Percentiles rank a stretch among this genome's conserved stretches.
Conservation (phyloP, 176 grass and related monocot species). For the Zea luxurians region DNA sequence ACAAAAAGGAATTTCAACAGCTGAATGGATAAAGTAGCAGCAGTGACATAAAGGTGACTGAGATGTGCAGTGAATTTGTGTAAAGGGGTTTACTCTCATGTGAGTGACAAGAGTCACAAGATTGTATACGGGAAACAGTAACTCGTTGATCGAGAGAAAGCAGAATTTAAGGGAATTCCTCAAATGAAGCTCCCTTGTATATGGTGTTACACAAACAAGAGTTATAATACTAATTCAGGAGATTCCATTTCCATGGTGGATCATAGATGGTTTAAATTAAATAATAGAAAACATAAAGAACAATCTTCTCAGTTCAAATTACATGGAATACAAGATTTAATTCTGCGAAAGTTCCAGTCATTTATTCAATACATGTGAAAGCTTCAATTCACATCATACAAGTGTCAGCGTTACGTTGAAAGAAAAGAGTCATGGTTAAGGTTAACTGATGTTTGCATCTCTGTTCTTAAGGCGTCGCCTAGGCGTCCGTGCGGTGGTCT, state of each 20-base stretch:
- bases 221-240: neutral
- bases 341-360: neutral
- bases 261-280: neutral
- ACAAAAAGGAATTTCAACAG: constrained; percentile 18
- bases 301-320: neutral
- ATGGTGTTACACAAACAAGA: no score
- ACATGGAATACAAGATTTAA: neutral
- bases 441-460: neutral
- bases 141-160: no score
- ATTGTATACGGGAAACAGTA: no score
- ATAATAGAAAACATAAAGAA: neutral
- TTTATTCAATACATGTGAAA: neutral
- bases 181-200: no score
- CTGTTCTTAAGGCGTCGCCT: no score
- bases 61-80: neutral
- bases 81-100: constrained; percentile 4
- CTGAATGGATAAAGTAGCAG: neutral
- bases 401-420: neutral
- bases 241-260: neutral
- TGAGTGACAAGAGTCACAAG: neutral
- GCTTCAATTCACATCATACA: constrained; percentile 9
- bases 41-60: neutral
- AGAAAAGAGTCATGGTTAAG: neutral
- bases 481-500: no score
- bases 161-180: no score